These are phyloP conservation scores for Daldinia loculata DNA, from an alignment of 495 filamentous ascomycete genomes.

Conservation along the genomic window DNA sequence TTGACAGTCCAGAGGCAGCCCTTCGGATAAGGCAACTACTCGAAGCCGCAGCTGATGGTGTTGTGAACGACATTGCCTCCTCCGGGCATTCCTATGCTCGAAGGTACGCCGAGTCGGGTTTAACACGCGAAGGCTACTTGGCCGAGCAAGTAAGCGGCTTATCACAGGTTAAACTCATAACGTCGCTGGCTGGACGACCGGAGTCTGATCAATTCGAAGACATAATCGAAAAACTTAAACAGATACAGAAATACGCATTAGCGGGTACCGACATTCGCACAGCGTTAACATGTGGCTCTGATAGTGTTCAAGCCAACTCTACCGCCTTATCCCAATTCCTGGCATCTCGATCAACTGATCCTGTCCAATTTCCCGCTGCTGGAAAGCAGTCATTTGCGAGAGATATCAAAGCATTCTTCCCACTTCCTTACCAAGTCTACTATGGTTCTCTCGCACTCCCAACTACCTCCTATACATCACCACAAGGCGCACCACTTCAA, in stretches of 20 bases:
- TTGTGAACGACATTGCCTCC: slow-evolving; percentile 88
- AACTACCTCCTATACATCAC: slow-evolving; percentile 84
- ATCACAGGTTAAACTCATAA: slow-evolving; percentile 87
- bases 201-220: slow-evolving; percentile 72
- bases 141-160: slow-evolving; percentile 85
- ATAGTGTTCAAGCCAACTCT: slow-evolving; percentile 75
- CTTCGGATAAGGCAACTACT: slow-evolving; percentile 84
- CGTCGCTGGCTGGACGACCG: slow-evolving; percentile 61
- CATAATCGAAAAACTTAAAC: slow-evolving; percentile 83
- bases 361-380: slow-evolving; percentile 49
- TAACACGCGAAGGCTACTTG: slow-evolving; percentile 73
- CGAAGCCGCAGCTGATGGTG: slow-evolving; percentile 83
- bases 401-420: slow-evolving; percentile 82
- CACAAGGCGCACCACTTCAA: slow-evolving; percentile 78
- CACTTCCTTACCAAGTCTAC: slow-evolving; percentile 95
- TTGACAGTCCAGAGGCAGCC: slow-evolving; percentile 80
- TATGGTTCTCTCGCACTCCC: slow-evolving; percentile 83
- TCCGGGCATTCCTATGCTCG: slow-evolving; percentile 87
- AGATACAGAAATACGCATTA: slow-evolving; percentile 82
- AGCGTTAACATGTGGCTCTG: slow-evolving; percentile 85
- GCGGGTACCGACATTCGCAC: slow-evolving; percentile 69
- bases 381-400: slow-evolving; percentile 45
- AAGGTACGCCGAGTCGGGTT: slow-evolving; percentile 78
- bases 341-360: slow-evolving; percentile 59
- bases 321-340: slow-evolving; percentile 77